Base-by-base conservation (phyloP, 1,284 basidiomycete genomes). In the Ceraceosorus guamensis region DNA sequence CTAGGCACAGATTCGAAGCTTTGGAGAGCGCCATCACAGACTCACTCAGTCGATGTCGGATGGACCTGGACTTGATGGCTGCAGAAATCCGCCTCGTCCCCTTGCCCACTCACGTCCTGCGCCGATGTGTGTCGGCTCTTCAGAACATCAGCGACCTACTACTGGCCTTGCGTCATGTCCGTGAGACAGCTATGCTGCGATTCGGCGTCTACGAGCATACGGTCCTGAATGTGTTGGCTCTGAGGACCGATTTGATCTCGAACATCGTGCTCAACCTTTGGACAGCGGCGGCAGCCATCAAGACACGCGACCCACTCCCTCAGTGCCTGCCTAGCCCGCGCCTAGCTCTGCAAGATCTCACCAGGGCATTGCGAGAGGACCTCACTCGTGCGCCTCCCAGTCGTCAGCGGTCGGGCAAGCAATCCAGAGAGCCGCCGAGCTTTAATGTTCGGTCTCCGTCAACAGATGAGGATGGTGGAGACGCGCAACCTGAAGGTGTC, bases 301-400 rank as follows among this genome's bases (percentile, higher is more conserved):
- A 76, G 18, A 79, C 79, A 0, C 70, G 77, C 11, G 66, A 71
- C 14, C 78, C 79, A 1, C 63, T 81, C 6, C 80, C 80, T 1
- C 80, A 81, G 53, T 79, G 78, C 50, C 64, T 81, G 0, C 79
- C 80, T 4, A 76, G 75, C 0, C 77, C 79, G 0, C 70, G 77
- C 2, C 61, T 76, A 4, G 76, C 79, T 5, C 55, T 73, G 0
- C 57, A 62, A 8, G 68, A 67, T 16, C 60, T 71, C 8, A 70
- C 68, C 2, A 47, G 55, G 31, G 68, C 69, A 0, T 60, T 71
- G 5, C 63, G 64, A 0, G 53, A 63, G 43, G 61, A 62, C 46
- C 50, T 65, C 13, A 24, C 16, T 35, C 11, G 30, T 14, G 30
- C 48, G 39, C 14, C 8, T 14, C 10, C 37, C 7, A 37, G 18